Evolutionary conservation across 306 rosid genomes (phyloP).

Genomic region (Arachis hypogaea): DNA sequence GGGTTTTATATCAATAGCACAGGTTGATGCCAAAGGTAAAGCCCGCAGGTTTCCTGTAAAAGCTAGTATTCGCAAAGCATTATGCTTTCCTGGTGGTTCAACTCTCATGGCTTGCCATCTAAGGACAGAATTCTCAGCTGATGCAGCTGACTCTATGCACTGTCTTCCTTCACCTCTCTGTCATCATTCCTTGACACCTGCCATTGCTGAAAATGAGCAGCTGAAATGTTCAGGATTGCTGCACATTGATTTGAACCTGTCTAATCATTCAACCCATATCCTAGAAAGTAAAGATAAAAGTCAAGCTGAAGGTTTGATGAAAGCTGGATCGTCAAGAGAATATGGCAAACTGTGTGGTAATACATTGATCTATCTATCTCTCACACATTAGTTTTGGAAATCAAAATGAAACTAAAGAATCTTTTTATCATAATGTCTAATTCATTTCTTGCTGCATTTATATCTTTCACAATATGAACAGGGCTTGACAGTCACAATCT

Average conservation of each 20-base stretch:
- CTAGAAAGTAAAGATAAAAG: slow-evolving; percentile 28
- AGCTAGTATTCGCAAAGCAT: slow-evolving; percentile 74
- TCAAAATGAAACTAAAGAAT: background rate
- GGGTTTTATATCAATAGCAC: slow-evolving; percentile 84
- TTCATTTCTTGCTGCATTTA: slow-evolving; percentile 20
- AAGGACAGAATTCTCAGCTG: slow-evolving; percentile 48
- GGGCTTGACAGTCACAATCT: slow-evolving; percentile 43
- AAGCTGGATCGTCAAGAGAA: slow-evolving; percentile 41
- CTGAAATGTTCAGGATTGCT: slow-evolving; percentile 37
- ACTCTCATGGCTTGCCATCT: slow-evolving; percentile 85
- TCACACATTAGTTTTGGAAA: background rate
- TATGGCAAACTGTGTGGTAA: slow-evolving; percentile 48
- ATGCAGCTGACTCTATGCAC: slow-evolving; percentile 46
- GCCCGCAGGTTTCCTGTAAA: slow-evolving; percentile 72
- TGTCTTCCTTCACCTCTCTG: slow-evolving; percentile 48
- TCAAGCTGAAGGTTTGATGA: slow-evolving; percentile 43
- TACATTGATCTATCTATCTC: slow-evolving; percentile 25
- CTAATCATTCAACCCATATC: slow-evolving; percentile 32
- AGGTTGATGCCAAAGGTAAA: slow-evolving; percentile 77
- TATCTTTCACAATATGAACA: slow-evolving; percentile 32
- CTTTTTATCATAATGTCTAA: slow-evolving; percentile 11
- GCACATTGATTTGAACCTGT: slow-evolving; percentile 40
- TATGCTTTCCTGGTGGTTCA: slow-evolving; percentile 94
- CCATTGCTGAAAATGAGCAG: slow-evolving; percentile 40
- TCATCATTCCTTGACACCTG: slow-evolving; percentile 42